A percentile compares a stretch with the other conserved stretches of the same genome.
These are phyloP conservation scores for Pseudonectria foliicola DNA, from an alignment of 2,329 filamentous ascomycete species.

Conservation along the genomic window DNA sequence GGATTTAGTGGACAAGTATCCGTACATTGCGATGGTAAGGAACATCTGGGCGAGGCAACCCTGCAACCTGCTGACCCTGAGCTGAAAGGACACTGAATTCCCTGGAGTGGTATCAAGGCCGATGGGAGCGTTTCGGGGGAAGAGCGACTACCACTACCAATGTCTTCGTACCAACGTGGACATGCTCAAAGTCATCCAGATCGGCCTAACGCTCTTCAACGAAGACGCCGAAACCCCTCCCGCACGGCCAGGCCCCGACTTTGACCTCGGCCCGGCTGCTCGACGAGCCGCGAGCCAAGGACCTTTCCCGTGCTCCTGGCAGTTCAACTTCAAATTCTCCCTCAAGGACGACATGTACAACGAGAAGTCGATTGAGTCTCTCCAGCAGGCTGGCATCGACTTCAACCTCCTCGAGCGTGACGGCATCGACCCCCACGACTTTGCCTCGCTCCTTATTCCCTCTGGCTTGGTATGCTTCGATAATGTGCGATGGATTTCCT, in stretches of 20 bases:
- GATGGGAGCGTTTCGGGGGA: constrained; percentile 89
- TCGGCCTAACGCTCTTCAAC: constrained; percentile 90
- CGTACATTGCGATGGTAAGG: constrained; percentile 94
- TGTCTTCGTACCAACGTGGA: constrained; percentile 96
- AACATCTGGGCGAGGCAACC: constrained; percentile 1
- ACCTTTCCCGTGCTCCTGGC: constrained; percentile 84
- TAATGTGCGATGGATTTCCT: constrained; percentile 91
- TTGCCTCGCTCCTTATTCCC: constrained; percentile 82
- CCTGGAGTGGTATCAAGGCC: constrained; percentile 94
- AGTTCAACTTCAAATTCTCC: constrained; percentile 98
- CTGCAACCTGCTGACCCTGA: constrained; percentile 6
- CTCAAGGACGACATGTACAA: constrained; percentile 97
- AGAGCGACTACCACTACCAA: constrained; percentile 98
- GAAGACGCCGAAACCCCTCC: constrained; percentile 82
- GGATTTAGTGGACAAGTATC: constrained; percentile 80
- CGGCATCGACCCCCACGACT: constrained; percentile 84
- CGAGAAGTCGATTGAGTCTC: constrained; percentile 84
- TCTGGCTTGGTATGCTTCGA: constrained; percentile 85
- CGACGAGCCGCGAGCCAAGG: constrained; percentile 35
- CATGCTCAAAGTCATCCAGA: constrained; percentile 93
- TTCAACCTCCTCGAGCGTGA: constrained; percentile 77
- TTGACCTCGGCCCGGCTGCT: constrained; percentile 28
- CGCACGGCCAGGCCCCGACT: constrained; percentile 49
- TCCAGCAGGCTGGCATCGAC: constrained; percentile 88
- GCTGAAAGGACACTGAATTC: constrained; percentile 85